Evolutionary conservation across 2,329 filamentous ascomycete genomes (phyloP).

Genomic region (Lasiodiplodia citricola): DNA sequence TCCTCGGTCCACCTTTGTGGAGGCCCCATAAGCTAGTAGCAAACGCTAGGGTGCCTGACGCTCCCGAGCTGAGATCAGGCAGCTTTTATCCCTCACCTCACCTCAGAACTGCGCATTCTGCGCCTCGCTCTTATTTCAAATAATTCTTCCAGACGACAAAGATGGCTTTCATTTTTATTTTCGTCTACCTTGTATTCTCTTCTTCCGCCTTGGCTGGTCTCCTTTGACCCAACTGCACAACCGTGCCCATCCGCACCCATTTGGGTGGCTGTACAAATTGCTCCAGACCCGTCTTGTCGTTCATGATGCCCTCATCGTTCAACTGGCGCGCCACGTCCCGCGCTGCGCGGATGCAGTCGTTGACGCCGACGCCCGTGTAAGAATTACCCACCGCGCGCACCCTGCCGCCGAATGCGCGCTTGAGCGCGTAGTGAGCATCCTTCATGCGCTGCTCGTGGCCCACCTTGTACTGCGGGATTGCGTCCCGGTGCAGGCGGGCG

Average conservation of each 20-base stretch:
- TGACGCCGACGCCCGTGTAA: conserved; percentile 55
- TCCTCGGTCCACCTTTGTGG: background rate
- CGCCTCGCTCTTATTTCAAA: too few species aligned
- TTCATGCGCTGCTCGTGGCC: conserved; percentile 72
- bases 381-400: conserved; percentile 65
- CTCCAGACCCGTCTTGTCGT: conserved; percentile 48
- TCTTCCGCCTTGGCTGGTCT: conserved; percentile 4
- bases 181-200: background rate
- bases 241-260: conserved; percentile 13
- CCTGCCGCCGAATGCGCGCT: conserved; percentile 62
- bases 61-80: background rate
- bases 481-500: conserved; percentile 68
- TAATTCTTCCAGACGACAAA: background rate
- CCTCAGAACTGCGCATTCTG: too few species aligned
- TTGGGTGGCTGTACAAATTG: conserved; percentile 32
- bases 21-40: background rate
- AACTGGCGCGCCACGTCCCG: conserved; percentile 57
- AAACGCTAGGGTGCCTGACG: background rate
- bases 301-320: conserved; percentile 35
- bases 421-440: conserved; percentile 61
- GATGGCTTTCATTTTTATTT: background rate
- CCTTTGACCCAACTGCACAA: background rate
- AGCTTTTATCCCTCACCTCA: background rate
- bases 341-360: conserved; percentile 60
- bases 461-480: conserved; percentile 89